Evolutionary conservation across 2,329 filamentous ascomycete species (phyloP), one percentile per base, ranked within the genome.

Genomic region (Tolypocladium cylindrosporum): DNA sequence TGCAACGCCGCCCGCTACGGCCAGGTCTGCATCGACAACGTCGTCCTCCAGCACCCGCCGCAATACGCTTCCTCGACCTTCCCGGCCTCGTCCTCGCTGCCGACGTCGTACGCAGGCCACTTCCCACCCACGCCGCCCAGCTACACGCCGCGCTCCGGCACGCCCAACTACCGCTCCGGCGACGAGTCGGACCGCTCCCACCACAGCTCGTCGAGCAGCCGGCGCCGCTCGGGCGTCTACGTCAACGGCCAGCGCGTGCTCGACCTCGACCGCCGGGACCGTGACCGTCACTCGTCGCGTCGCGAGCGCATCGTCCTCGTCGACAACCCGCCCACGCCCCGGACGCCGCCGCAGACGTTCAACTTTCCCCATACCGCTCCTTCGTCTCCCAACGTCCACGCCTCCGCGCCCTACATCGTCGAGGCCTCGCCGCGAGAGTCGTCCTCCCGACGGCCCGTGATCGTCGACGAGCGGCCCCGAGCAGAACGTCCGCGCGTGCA

Each of bases 261-360:
- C 52, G 70, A 74, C 55, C 55, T 71, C 57, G 66, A 68, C 61
- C 69, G 67, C 59, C 68, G 67, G 42, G 65, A 68, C 56, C 64
- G 66, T 54, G 61, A 55, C 53, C 52, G 58, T 21, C 54, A 39
- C 54, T 50, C 48, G 42, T 61, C 71, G 50, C 70, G 69, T 58
- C 70, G 71, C 55, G 77, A 80, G 60, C 75, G 77, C 58, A 70
- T 76, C 56, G 63, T 77, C 57, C 70, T 81, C 58, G 71, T 77
- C 55, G 74, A 79, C 59, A 71, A 70, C 61, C 76, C 76, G 3
- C 73, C 77, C 14, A 75, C 74, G 10, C 74, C 77, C 41, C 72
- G 74, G 58, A 77, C 77, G 36, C 75, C 79, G 34, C 76, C 79
- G n/a, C 75, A 73, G 61, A 65, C 67, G 40, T 75, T 71, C 64